These are phyloP conservation scores for Alternaria solani DNA, from an alignment of 2,329 filamentous ascomycete genomes.

Conservation along the genomic window DNA sequence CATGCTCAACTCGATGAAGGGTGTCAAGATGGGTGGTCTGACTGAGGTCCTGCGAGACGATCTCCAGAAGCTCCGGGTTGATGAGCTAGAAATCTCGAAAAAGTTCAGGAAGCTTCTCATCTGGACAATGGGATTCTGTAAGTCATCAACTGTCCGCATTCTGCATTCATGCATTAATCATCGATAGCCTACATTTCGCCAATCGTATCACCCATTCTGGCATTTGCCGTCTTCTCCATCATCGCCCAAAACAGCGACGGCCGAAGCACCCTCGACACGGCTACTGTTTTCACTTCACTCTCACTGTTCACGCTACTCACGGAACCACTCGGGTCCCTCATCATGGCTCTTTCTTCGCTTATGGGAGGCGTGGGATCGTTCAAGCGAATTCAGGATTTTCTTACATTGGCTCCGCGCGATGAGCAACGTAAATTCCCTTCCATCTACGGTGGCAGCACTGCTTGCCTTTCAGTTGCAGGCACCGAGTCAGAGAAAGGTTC, in stretches of 20 bases:
- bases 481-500: slow-evolving; percentile 39
- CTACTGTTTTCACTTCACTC: slow-evolving; percentile 57
- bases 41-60: slow-evolving; percentile 41
- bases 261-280: slow-evolving; percentile 49
- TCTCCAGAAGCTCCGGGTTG: slow-evolving; percentile 42
- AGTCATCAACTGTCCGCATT: slow-evolving; percentile 8
- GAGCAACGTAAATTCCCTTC: slow-evolving; percentile 37
- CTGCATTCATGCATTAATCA: slow-evolving; percentile 8
- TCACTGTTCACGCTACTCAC: slow-evolving; percentile 58
- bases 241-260: slow-evolving; percentile 49
- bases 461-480: slow-evolving; percentile 27
- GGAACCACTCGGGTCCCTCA: slow-evolving; percentile 56
- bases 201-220: slow-evolving; percentile 54
- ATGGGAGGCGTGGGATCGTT: slow-evolving; percentile 58
- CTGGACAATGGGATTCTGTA: slow-evolving; percentile 48
- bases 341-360: slow-evolving; percentile 56
- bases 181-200: slow-evolving; percentile 40
- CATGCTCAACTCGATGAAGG: slow-evolving; percentile 57
- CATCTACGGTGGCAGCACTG: slow-evolving; percentile 27
- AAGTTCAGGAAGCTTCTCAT: slow-evolving; percentile 48
- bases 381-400: slow-evolving; percentile 56
- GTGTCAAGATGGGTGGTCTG: slow-evolving; percentile 57
- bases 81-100: slow-evolving; percentile 47
- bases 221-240: slow-evolving; percentile 56
- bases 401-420: slow-evolving; percentile 38